phyloP scores from a whole-genome alignment of 106 monocot genomes.

The Hemerocallis citrina region DNA sequence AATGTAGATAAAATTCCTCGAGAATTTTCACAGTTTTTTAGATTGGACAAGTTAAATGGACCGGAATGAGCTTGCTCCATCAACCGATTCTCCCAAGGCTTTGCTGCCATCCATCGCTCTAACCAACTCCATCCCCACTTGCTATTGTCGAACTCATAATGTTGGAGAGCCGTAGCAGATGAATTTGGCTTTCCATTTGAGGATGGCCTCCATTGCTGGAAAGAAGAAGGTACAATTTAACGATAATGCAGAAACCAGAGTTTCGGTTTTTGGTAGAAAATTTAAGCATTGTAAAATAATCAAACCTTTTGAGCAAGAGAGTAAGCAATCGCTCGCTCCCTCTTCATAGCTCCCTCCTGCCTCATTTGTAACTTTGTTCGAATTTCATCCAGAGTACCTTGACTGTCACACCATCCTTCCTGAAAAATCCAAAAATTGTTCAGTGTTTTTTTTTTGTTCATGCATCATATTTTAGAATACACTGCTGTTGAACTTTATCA shows the following conservation, averaged over 20 bases:
- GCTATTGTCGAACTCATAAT: conserved; percentile 20
- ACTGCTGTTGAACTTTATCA: too few species aligned
- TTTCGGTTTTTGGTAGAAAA: neutral
- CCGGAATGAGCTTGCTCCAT: conserved; percentile 16
- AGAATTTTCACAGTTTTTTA: conserved; percentile 2
- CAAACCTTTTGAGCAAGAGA: conserved; percentile 40
- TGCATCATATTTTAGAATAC: too few species aligned
- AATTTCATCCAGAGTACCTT: conserved; percentile 46
- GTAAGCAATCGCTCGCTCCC: conserved; percentile 58
- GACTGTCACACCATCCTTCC: conserved; percentile 78
- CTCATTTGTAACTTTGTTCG: conserved; percentile 38
- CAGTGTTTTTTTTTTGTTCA: neutral
- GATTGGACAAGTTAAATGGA: conserved; percentile 8
- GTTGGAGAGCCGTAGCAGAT: conserved; percentile 8
- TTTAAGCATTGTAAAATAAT: neutral
- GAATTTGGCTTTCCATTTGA: conserved; percentile 17
- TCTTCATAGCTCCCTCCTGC: conserved; percentile 46
- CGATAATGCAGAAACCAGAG: neutral
- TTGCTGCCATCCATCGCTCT: conserved; percentile 68
- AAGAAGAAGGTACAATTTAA: neutral
- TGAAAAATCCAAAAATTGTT: conserved; percentile 9
- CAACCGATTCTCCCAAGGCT: conserved; percentile 57
- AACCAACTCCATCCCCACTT: conserved; percentile 62
- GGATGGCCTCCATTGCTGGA: conserved; percentile 42
- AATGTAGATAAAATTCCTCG: neutral